Evolutionary conservation across 495 filamentous ascomycete genomes (phyloP).

Genomic region (Articulospora tetracladia): DNA sequence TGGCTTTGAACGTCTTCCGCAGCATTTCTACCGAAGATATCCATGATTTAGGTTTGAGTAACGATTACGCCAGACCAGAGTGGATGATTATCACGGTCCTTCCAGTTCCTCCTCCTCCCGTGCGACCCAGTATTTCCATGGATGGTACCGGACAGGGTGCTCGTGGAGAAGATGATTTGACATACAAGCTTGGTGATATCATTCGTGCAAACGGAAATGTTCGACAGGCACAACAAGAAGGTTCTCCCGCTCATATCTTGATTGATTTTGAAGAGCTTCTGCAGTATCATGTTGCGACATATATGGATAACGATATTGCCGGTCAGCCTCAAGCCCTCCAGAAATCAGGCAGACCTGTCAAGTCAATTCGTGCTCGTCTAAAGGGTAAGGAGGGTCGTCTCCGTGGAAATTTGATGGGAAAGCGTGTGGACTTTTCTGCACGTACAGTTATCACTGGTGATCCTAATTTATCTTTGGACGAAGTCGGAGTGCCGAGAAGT

Average conservation of each 20-base stretch:
- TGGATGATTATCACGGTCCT: constrained; percentile 98
- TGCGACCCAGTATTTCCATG: constrained; percentile 92
- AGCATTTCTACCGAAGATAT: constrained; percentile 78
- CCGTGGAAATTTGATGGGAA: constrained; percentile 98
- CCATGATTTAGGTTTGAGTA: constrained; percentile 81
- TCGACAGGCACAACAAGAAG: constrained; percentile 78
- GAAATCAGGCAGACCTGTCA: constrained; percentile 93
- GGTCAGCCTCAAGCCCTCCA: constrained; percentile 93
- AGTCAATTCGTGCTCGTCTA: constrained; percentile 90
- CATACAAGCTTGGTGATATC: constrained; percentile 97
- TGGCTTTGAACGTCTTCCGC: constrained; percentile 79
- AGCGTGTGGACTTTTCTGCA: constrained; percentile 98
- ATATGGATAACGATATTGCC: constrained; percentile 99
- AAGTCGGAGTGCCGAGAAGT: constrained; percentile 89
- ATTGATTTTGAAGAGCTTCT: constrained; percentile 85
- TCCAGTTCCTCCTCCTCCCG: constrained; percentile 91
- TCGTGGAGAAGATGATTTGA: constrained; percentile 96
- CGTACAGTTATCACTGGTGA: constrained; percentile 99
- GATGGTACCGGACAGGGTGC: constrained; percentile 82
- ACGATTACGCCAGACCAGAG: constrained; percentile 89
- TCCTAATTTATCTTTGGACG: constrained; percentile 90
- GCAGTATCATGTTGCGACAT: constrained; percentile 98
- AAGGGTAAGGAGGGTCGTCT: constrained; percentile 99
- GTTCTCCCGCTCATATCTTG: constrained; percentile 83
- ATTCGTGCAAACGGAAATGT: constrained; percentile 97